Conservation (phyloP, 768 basidiomycete genomes). For the Dacryopinax spathularia region DNA sequence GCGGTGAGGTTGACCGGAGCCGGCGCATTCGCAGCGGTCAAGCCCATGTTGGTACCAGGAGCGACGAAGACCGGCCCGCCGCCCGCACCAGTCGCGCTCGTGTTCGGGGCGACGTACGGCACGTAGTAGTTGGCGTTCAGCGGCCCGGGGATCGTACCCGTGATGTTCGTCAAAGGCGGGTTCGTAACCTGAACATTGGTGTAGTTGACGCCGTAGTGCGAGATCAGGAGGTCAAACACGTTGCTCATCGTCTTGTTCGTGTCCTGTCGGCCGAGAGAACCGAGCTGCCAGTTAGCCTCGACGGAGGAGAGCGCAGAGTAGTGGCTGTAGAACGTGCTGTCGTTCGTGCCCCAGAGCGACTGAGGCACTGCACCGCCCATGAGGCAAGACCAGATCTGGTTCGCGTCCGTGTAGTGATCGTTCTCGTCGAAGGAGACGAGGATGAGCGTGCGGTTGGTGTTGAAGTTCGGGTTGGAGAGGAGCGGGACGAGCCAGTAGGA, state of each 20-base stretch:
- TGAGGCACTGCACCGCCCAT: constrained; percentile 36
- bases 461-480: constrained; percentile 38
- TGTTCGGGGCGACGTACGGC: constrained; percentile 35
- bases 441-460: constrained; percentile 40
- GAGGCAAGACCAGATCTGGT: constrained; percentile 32
- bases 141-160: constrained; percentile 31
- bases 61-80: constrained; percentile 30
- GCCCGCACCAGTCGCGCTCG: constrained; percentile 29
- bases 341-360: constrained; percentile 30
- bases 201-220: constrained; percentile 29
- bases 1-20: constrained; percentile 30
- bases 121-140: constrained; percentile 30
- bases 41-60: constrained; percentile 22
- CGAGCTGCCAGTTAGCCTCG: constrained; percentile 12
- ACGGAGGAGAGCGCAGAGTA: constrained; percentile 34
- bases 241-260: constrained; percentile 37
- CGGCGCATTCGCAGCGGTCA: constrained; percentile 26
- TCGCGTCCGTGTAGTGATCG: constrained; percentile 21
- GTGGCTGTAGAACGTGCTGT: constrained; percentile 45
- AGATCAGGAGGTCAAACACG: constrained; percentile 40
- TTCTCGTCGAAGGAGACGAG: constrained; percentile 45
- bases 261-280: constrained; percentile 43
- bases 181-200: constrained; percentile 25
- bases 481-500: constrained; percentile 39
- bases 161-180: constrained; percentile 29